phyloP scores from a whole-genome alignment of 2,329 filamentous ascomycete genomes.

The Trichoderma brevicompactum region DNA sequence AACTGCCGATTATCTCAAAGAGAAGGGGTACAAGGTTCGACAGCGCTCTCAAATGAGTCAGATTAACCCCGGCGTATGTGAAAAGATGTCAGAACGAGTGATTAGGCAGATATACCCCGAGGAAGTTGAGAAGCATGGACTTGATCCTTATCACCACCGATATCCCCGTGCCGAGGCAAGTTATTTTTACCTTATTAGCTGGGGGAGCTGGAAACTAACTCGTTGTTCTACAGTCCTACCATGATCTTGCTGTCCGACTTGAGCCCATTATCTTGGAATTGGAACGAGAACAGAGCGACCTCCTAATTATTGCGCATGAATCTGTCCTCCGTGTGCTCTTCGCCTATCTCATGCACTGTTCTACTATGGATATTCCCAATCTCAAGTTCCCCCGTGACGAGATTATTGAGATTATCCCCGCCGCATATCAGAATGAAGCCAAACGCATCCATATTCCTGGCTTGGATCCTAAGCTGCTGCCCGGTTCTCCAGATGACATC shows the following conservation, averaged over 20 bases:
- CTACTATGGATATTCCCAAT: conserved; percentile 89
- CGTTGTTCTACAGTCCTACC: conserved; percentile 73
- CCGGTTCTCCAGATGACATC: conserved; percentile 79
- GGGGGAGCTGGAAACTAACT: conserved; percentile 17
- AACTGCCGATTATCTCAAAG: conserved; percentile 80
- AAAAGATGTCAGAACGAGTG: conserved; percentile 83
- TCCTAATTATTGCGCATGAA: conserved; percentile 98
- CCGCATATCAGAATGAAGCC: conserved; percentile 95
- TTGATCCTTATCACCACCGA: conserved; percentile 94
- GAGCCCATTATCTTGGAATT: conserved; percentile 98
- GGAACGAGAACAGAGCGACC: conserved; percentile 93
- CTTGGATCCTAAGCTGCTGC: conserved; percentile 68
- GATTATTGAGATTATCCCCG: conserved; percentile 98
- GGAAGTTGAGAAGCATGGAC: conserved; percentile 88
- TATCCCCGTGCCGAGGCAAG: conserved; percentile 89
- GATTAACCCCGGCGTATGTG: conserved; percentile 93
- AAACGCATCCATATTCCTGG: conserved; percentile 85
- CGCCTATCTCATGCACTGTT: conserved; percentile 98
- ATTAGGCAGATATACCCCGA: conserved; percentile 85
- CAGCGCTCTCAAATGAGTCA: conserved; percentile 97
- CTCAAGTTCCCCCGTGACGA: conserved; percentile 94
- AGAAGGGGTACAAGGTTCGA: conserved; percentile 80
- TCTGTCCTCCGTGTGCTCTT: conserved; percentile 97
- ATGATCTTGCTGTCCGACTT: conserved; percentile 95
- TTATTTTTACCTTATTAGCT: not conserved